phyloP scores from a whole-genome alignment of 495 filamentous ascomycete genomes.

The Stereocaulon alpinum region DNA sequence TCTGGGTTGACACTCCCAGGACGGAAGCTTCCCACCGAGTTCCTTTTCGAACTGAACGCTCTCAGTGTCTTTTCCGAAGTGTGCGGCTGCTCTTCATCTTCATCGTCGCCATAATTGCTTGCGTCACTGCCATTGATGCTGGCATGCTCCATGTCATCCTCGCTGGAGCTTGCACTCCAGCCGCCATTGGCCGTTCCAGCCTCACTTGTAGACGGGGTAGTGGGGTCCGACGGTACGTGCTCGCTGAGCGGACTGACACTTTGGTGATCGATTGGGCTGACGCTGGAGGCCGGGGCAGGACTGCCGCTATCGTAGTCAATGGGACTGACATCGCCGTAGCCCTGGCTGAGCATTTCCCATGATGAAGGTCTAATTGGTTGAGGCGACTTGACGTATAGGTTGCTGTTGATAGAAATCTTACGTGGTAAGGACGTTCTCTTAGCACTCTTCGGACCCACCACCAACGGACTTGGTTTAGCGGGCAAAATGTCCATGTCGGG shows the following conservation, averaged over 20 bases:
- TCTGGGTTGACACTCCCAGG: constrained; percentile 18
- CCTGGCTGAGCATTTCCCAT: constrained; percentile 15
- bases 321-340: constrained; percentile 7
- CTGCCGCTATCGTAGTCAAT: not conserved
- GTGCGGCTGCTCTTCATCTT: constrained; percentile 8
- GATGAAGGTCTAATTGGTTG: constrained; percentile 16
- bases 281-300: not conserved
- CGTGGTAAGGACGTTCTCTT: constrained; percentile 9
- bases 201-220: constrained; percentile 16
- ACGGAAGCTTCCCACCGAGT: constrained; percentile 6
- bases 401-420: constrained; percentile 1
- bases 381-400: constrained; percentile 12
- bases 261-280: constrained; percentile 1
- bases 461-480: constrained; percentile 13
- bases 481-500: constrained; percentile 11
- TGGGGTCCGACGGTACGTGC: constrained; percentile 2
- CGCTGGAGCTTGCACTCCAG: constrained; percentile 22
- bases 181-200: constrained; percentile 10
- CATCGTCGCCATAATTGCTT: constrained; percentile 19
- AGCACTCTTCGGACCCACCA: not conserved
- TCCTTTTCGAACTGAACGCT: not conserved
- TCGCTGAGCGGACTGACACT: constrained; percentile 9
- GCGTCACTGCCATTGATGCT: constrained; percentile 18
- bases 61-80: constrained; percentile 6
- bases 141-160: constrained; percentile 22